Evolutionary conservation across 148 eudicot genomes (phyloP).

Genomic region (Euryodendron excelsum): DNA sequence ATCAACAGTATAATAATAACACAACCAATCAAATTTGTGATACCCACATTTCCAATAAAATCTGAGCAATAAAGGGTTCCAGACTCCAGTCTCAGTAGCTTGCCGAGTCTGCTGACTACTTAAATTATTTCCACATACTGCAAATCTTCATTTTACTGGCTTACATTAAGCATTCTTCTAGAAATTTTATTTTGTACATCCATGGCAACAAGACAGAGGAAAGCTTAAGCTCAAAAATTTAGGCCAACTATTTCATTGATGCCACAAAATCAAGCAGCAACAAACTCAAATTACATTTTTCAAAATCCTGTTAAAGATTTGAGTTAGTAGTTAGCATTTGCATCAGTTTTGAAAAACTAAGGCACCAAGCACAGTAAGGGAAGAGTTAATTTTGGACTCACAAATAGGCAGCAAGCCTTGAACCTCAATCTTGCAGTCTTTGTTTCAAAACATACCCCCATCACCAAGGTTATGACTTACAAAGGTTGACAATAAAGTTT

Average conservation of each 20-base stretch:
- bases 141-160: background rate
- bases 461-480: background rate
- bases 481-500: background rate
- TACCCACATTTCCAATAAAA: background rate
- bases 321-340: background rate
- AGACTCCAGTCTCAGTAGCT: background rate
- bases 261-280: too few relatives aligned
- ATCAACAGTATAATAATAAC: background rate
- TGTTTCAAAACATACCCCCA: background rate
- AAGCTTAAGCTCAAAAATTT: background rate
- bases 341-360: background rate
- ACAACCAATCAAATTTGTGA: background rate
- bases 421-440: background rate
- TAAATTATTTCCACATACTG: background rate
- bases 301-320: background rate
- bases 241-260: background rate
- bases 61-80: background rate
- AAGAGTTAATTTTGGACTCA: background rate
- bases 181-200: background rate
- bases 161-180: background rate
- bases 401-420: background rate
- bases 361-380: background rate
- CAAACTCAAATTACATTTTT: background rate
- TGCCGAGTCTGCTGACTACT: background rate
- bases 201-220: background rate